phyloP scores from a whole-genome alignment of 176 grass and related monocot genomes.

The Oryza glaberrima region DNA sequence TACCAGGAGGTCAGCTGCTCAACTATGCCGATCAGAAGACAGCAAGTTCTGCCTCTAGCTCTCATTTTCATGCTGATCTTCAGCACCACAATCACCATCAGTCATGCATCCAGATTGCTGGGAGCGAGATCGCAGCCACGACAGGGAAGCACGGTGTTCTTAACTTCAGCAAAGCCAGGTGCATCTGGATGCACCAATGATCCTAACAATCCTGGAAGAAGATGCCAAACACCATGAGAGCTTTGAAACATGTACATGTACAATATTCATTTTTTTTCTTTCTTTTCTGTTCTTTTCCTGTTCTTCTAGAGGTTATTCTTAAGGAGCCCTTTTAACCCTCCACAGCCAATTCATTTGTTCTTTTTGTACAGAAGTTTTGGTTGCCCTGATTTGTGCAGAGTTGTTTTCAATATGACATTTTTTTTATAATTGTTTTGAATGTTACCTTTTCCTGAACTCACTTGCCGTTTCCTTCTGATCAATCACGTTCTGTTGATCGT shows the following conservation, averaged over 20 bases:
- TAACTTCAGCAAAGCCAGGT: constrained; percentile 23
- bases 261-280: background rate
- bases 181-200: constrained; percentile 46
- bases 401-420: background rate
- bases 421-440: background rate
- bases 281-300: background rate
- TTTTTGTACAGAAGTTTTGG: constrained; percentile 1
- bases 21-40: constrained; percentile 1
- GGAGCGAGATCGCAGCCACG: background rate
- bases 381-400: constrained; percentile 21
- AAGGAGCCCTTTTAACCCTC: background rate
- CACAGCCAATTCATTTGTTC: background rate
- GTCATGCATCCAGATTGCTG: constrained; percentile 39
- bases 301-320: constrained; percentile 10
- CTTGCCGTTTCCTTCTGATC: background rate
- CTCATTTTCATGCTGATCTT: constrained; percentile 45
- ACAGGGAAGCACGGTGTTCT: background rate
- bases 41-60: background rate
- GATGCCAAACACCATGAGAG: constrained; percentile 41
- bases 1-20: background rate
- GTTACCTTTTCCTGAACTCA: background rate
- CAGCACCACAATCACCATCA: constrained; percentile 6
- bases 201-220: constrained; percentile 36
- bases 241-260: constrained; percentile 19
- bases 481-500: background rate